Evolutionary conservation across 2,329 filamentous ascomycete genomes (phyloP).

Genomic region (Aspergillus latus): DNA sequence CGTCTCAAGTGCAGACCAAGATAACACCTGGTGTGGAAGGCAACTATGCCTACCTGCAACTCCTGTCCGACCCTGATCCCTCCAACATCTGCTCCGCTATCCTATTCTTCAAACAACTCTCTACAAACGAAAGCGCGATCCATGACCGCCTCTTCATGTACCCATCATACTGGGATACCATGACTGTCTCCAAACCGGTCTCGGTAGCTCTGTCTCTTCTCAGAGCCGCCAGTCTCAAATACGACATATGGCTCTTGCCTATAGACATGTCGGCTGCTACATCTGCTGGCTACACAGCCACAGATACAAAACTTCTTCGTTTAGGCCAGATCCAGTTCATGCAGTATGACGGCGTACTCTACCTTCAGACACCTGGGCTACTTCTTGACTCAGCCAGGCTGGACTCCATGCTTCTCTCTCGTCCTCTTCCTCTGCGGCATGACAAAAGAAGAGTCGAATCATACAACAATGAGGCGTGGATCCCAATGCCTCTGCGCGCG

Average conservation of each 20-base stretch:
- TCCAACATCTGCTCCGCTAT: slow-evolving; percentile 48
- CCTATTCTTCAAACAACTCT: slow-evolving; percentile 44
- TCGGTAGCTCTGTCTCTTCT: slow-evolving; percentile 39
- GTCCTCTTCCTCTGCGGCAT: slow-evolving; percentile 34
- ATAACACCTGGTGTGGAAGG: slow-evolving; percentile 14
- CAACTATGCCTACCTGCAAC: slow-evolving; percentile 45
- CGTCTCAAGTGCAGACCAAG: background rate
- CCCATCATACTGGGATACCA: slow-evolving; percentile 46
- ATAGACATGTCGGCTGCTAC: slow-evolving; percentile 41
- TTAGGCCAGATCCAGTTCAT: slow-evolving; percentile 41
- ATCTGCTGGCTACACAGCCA: slow-evolving; percentile 32
- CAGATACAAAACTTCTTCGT: slow-evolving; percentile 40
- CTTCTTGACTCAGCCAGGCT: slow-evolving; percentile 39
- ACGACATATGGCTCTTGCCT: slow-evolving; percentile 43
- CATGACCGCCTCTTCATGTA: slow-evolving; percentile 49
- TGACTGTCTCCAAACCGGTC: slow-evolving; percentile 29
- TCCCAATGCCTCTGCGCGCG: slow-evolving; percentile 35
- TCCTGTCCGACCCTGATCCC: slow-evolving; percentile 44
- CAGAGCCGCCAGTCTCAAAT: slow-evolving; percentile 39
- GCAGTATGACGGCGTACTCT: slow-evolving; percentile 47
- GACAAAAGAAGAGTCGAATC: slow-evolving; percentile 37
- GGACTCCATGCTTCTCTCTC: slow-evolving; percentile 39
- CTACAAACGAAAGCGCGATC: slow-evolving; percentile 33
- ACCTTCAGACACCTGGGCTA: slow-evolving; percentile 44
- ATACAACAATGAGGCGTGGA: slow-evolving; percentile 42